Evolutionary conservation across 768 basidiomycete species (phyloP).

Genomic region (Auricularia sp.): DNA sequence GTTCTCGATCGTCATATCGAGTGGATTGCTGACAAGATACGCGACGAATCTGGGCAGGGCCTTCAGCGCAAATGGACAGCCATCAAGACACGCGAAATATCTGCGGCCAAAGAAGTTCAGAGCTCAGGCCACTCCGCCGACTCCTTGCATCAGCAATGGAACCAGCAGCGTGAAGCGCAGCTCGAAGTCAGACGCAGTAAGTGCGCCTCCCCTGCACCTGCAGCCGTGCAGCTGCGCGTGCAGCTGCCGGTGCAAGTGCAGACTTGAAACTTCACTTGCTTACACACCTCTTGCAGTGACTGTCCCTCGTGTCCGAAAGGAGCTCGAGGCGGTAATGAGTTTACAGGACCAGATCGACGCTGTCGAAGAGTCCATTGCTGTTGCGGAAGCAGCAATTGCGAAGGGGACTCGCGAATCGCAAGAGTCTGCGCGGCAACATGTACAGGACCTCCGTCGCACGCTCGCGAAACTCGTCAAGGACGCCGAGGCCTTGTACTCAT

Average conservation of each 20-base stretch:
- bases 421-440: neutral
- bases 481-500: conserved; percentile 23
- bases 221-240: neutral
- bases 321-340: conserved; percentile 21
- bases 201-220: conserved; percentile 8
- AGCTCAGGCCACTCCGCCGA: conserved; percentile 9
- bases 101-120: neutral
- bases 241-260: neutral
- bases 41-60: conserved; percentile 25
- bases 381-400: conserved; percentile 7
- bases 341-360: conserved; percentile 21
- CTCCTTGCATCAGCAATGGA: conserved; percentile 24
- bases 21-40: neutral
- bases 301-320: conserved; percentile 19
- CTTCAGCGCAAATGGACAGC: conserved; percentile 15
- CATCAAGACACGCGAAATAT: conserved; percentile 8
- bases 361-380: conserved; percentile 15
- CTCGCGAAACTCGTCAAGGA: conserved; percentile 15
- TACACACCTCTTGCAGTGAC: neutral
- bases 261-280: no score
- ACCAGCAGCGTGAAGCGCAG: conserved; percentile 22
- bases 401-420: neutral
- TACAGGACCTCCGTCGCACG: conserved; percentile 15
- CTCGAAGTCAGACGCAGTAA: conserved; percentile 19
- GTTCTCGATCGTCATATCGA: no score